Evolutionary conservation across 2,329 filamentous ascomycete species (phyloP).

Genomic region (Dothideomycetes sp.): DNA sequence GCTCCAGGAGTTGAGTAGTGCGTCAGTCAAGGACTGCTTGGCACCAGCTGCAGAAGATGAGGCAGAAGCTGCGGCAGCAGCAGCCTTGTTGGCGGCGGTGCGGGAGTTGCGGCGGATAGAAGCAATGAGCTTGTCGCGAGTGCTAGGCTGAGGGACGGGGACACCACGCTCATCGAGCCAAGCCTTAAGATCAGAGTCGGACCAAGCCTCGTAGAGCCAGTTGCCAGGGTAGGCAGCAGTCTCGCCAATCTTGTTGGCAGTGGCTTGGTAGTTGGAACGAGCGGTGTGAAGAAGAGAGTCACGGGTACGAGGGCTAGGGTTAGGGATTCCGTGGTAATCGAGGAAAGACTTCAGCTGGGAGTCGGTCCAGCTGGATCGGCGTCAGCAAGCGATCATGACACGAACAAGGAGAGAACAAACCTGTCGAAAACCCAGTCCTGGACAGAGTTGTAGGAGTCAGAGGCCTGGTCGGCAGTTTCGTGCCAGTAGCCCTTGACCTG

Average conservation of each 20-base stretch:
- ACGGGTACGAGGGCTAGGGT: constrained; percentile 76
- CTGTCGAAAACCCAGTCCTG: constrained; percentile 92
- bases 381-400: constrained; percentile 23
- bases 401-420: constrained; percentile 3
- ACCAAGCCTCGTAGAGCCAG: constrained; percentile 88
- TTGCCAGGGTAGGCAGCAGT: constrained; percentile 80
- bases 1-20: constrained; percentile 80
- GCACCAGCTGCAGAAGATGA: constrained; percentile 46
- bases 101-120: constrained; percentile 84
- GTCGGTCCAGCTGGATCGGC: constrained; percentile 64
- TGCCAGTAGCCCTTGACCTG: constrained; percentile 67
- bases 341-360: constrained; percentile 89
- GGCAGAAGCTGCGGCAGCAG: constrained; percentile 52
- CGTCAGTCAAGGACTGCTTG: constrained; percentile 66
- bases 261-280: constrained; percentile 68
- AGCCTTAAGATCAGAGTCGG: constrained; percentile 83
- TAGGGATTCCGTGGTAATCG: constrained; percentile 76
- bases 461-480: constrained; percentile 66
- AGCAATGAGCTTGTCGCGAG: constrained; percentile 79
- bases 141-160: constrained; percentile 71
- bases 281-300: constrained; percentile 69
- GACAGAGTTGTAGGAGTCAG: constrained; percentile 58
- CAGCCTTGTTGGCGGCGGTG: constrained; percentile 27
- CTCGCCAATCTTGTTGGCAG: constrained; percentile 67
- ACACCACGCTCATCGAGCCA: constrained; percentile 87